phyloP scores from a whole-genome alignment of 768 basidiomycete genomes.

The Xanthoconium stramineum region DNA sequence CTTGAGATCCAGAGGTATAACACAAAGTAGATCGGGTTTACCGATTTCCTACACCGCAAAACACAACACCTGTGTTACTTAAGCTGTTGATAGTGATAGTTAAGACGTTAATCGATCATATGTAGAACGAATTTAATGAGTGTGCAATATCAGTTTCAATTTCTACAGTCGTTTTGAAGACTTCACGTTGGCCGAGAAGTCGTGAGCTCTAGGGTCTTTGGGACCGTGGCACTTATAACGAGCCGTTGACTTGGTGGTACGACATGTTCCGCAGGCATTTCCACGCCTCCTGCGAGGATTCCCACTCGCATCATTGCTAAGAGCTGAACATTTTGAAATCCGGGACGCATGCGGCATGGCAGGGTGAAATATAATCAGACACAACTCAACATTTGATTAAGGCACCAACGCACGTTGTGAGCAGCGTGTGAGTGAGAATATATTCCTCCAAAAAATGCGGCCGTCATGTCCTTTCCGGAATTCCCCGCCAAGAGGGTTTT shows the following conservation, averaged over 20 bases:
- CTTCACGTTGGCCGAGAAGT: background rate
- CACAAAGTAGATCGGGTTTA: background rate
- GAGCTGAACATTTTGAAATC: conserved; percentile 35
- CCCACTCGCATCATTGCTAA: conserved; percentile 79
- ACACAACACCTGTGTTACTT: background rate
- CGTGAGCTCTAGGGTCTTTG: conserved; percentile 2
- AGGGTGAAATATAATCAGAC: conserved; percentile 5
- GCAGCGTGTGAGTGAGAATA: conserved; percentile 84
- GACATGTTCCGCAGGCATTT: conserved; percentile 41
- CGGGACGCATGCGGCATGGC: background rate
- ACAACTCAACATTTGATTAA: background rate
- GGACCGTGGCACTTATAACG: conserved; percentile 21
- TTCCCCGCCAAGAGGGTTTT: conserved; percentile 50
- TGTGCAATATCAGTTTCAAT: background rate
- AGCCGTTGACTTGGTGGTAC: conserved; percentile 47
- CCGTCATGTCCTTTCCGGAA: conserved; percentile 80
- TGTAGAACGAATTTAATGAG: conserved; percentile 15
- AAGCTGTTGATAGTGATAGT: conserved; percentile 1
- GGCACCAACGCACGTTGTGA: conserved; percentile 53
- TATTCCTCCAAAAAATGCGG: conserved; percentile 81
- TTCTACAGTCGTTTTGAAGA: background rate
- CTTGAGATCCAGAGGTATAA: background rate
- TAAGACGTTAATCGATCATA: conserved; percentile 1
- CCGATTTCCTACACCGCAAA: background rate
- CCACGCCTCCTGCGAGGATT: conserved; percentile 61